Conservation (phyloP, 2,329 filamentous ascomycete genomes). For the Blumeria graminis region DNA sequence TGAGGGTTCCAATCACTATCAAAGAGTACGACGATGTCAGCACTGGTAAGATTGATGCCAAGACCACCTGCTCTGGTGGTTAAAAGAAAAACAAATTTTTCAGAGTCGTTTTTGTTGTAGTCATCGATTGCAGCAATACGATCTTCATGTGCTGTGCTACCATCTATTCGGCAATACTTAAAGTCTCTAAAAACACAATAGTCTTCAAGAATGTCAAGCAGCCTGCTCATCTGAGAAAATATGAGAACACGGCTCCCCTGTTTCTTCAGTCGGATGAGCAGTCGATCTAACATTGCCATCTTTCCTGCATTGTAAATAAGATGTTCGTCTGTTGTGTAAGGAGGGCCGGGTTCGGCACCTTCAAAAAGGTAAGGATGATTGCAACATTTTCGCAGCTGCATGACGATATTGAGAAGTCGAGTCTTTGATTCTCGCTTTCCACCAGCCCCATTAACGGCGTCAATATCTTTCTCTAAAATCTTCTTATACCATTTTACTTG, state of each 20-base stretch:
- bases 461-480: slow-evolving; percentile 96
- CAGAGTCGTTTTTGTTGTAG: slow-evolving; percentile 86
- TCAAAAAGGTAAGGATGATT: slow-evolving; percentile 98
- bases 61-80: slow-evolving; percentile 89
- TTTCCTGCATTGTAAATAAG: slow-evolving; percentile 83
- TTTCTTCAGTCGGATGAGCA: slow-evolving; percentile 57
- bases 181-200: slow-evolving; percentile 92
- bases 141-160: slow-evolving; percentile 88
- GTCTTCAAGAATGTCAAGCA: slow-evolving; percentile 89
- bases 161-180: slow-evolving; percentile 93
- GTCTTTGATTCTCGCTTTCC: slow-evolving; percentile 97
- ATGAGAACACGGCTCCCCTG: slow-evolving; percentile 92
- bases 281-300: slow-evolving; percentile 89
- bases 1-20: slow-evolving; percentile 99
- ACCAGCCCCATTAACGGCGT: slow-evolving; percentile 88
- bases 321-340: slow-evolving; percentile 95
- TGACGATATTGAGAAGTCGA: slow-evolving; percentile 88
- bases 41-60: slow-evolving; percentile 86
- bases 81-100: slow-evolving; percentile 89
- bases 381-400: slow-evolving; percentile 97
- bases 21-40: slow-evolving; percentile 88
- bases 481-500: slow-evolving; percentile 98
- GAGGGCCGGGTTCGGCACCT: slow-evolving; percentile 85
- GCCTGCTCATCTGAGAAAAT: slow-evolving; percentile 97
- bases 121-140: slow-evolving; percentile 94